Conservation (phyloP, 345 rosid genomes). For the Gossypium turneri region DNA sequence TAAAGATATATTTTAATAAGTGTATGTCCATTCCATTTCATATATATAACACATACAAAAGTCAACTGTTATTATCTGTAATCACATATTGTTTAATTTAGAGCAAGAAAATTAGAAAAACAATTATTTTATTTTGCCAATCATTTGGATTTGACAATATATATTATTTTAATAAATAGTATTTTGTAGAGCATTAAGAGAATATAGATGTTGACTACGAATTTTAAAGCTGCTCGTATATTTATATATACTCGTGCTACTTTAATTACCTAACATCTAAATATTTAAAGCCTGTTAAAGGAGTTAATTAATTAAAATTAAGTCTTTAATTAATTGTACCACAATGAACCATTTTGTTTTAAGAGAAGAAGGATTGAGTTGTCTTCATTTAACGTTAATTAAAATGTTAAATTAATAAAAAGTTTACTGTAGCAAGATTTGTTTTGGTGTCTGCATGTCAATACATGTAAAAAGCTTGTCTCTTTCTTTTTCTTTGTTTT, state of each 20-base stretch:
- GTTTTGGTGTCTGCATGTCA: background rate
- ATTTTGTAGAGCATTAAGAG: accelerated
- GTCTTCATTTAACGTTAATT: too few species aligned
- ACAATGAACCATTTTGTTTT: too few species aligned
- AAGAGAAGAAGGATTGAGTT: too few species aligned
- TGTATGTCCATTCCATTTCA: too few species aligned
- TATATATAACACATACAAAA: background rate
- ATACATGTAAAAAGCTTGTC: background rate
- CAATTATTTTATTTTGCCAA: background rate
- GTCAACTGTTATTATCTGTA: background rate
- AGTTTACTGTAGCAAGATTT: background rate
- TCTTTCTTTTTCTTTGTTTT: background rate
- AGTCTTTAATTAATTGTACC: too few species aligned
- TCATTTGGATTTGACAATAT: background rate
- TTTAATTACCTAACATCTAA: too few species aligned
- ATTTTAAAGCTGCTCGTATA: accelerated
- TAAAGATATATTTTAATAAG: too few species aligned
- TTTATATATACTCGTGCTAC: too few species aligned
- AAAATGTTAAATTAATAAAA: too few species aligned
- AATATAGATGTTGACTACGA: accelerated
- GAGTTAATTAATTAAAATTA: too few species aligned
- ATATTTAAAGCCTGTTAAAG: too few species aligned
- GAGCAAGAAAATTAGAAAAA: background rate
- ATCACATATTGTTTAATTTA: background rate
- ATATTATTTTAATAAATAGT: background rate